These are phyloP conservation scores for Beauveria brongniartii DNA, from an alignment of 2,329 filamentous ascomycete genomes.

Conservation along the genomic window DNA sequence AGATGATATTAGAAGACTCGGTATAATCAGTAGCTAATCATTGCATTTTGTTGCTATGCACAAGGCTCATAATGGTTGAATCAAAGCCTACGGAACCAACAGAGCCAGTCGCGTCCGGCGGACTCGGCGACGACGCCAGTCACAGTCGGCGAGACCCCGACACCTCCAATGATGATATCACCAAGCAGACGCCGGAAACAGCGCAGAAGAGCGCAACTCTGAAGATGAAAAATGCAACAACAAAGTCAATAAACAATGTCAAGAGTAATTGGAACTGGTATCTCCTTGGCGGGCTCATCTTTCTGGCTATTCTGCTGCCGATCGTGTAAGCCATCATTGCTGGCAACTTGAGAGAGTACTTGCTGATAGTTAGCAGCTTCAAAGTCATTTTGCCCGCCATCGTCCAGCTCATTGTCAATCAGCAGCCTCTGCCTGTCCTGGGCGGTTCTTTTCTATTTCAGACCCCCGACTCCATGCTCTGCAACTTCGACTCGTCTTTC, in stretches of 20 bases:
- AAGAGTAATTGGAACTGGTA: neutral
- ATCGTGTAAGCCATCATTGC: neutral
- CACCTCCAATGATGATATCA: neutral
- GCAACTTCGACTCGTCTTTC: neutral
- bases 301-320: neutral
- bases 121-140: neutral
- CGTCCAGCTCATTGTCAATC: slow-evolving; percentile 4
- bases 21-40: too few species aligned
- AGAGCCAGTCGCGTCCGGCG: neutral
- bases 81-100: neutral
- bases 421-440: neutral
- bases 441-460: neutral
- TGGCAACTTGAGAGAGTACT: neutral
- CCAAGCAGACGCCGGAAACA: neutral
- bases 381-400: slow-evolving; percentile 2
- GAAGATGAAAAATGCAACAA: neutral
- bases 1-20: too few species aligned
- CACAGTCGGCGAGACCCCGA: neutral
- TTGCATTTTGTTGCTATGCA: too few species aligned
- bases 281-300: neutral
- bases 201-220: neutral
- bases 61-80: neutral
- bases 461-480: neutral
- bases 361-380: neutral
- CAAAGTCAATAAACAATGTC: neutral